Evolutionary conservation across 2,329 filamentous ascomycete genomes (phyloP), one percentile per base, ranked within the genome.

Genomic region (Ascochyta viciae-villosae): DNA sequence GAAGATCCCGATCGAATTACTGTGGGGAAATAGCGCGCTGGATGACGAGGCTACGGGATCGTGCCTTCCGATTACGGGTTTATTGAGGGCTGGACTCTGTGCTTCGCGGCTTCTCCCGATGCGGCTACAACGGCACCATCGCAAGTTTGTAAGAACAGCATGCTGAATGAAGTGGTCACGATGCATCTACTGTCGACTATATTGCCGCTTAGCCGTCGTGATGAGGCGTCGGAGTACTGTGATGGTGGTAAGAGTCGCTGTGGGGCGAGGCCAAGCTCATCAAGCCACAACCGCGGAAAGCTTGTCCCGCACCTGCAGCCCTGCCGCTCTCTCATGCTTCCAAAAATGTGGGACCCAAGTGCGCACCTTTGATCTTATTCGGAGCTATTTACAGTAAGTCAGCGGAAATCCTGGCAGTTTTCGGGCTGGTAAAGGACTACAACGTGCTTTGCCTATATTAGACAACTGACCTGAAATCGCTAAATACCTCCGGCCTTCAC

Each of bases 241-340:
- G 51, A 43, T 54, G 39, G 44, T 54, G 51, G 38, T 44, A 39
- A 43, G 44, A 33, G 33, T 24, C 33, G 33, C 10, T 43, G 44
- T 48, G 50, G 50, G 50, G 38, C 44, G 10, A 44, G 34, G 51
- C 51, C 34, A 48, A 54, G 38, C 26, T 39, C 33, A 39, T n/a
- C 49, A 51, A 51, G 49, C 49, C 40, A 45, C 44, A 54, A 33
- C 51, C 51, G 39, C 31, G 51, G 39, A 47, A 54, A 49, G 51
- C 51, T 54, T 54, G 39, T 43, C 15, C 23, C 31, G 19, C 26
- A 22, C 23, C 13, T 39, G 35, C 24, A 26, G 24, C 24, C 24
- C 8, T 26, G 19, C 19, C 3, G 19, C 19, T 19, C 19, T 19
- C 19, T 19, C 19, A 19, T 19, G 19, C 19, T 19, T 19, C 19